Evolutionary conservation across 1,284 basidiomycete genomes (phyloP).

Genomic region (Spongiforma sp.): DNA sequence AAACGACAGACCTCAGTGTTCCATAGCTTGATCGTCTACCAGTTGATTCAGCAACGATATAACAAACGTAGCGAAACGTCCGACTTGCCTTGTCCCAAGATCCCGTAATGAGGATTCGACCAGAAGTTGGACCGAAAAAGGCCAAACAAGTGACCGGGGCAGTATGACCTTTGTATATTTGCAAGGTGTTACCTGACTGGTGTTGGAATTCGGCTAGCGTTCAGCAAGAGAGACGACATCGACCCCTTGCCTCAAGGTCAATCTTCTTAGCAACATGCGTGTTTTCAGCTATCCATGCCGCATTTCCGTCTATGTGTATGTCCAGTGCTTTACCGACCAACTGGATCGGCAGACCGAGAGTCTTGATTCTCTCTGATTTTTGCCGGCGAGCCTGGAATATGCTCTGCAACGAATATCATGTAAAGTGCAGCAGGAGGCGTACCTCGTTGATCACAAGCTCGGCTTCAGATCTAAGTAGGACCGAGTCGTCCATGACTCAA

Average conservation of each 20-base stretch:
- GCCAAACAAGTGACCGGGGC: conserved; percentile 87
- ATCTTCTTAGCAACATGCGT: conserved; percentile 75
- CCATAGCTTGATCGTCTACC: conserved; percentile 84
- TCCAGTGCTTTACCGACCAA: conserved; percentile 78
- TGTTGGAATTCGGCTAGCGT: conserved; percentile 15
- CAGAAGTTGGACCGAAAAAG: conserved; percentile 56
- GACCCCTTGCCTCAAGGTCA: conserved; percentile 68
- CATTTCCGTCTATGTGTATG: conserved; percentile 64
- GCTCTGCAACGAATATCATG: background rate
- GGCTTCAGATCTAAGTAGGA: conserved; percentile 73
- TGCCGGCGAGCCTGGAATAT: conserved; percentile 61
- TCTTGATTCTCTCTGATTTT: conserved; percentile 76
- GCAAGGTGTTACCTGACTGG: conserved; percentile 80
- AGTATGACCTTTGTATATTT: conserved; percentile 80
- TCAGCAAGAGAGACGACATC: conserved; percentile 9
- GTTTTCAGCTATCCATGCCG: conserved; percentile 88
- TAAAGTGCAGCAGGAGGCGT: conserved; percentile 29
- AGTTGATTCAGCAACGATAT: conserved; percentile 3
- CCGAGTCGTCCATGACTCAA: conserved; percentile 33
- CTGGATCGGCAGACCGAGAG: conserved; percentile 78
- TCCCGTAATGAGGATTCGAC: conserved; percentile 73
- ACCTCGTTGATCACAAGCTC: conserved; percentile 76
- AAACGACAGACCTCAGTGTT: conserved; percentile 62
- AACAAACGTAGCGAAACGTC: conserved; percentile 1
- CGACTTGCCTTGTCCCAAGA: conserved; percentile 87